Base-by-base conservation (phyloP, 2,329 filamentous ascomycete genomes). In the Fusarium sp. region DNA sequence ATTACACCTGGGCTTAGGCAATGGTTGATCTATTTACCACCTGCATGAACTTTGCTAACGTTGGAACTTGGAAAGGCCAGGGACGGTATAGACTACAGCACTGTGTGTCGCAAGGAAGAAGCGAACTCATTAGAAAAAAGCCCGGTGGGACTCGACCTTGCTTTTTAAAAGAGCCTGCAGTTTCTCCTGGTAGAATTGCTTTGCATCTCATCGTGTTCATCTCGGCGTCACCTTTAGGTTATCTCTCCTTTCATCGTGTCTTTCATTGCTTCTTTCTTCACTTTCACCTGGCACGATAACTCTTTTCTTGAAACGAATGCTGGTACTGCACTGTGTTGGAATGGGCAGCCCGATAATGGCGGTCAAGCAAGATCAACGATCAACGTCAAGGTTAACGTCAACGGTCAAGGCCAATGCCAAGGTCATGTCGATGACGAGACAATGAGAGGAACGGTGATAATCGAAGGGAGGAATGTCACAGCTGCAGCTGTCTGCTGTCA, bases 181-280 rank as follows among this genome's bases (percentile, higher is more conserved):
- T 49, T 68, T 38, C 47, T 63, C 57, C 43, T 68, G 47, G 40
- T 15, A 47, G 66, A 47, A 40, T 70, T 70, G 68, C 68, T 71
- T 71, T 58, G 58, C 52, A 55, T 65, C 22, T n/a, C 34, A 38
- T 38, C 34, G 34, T 38, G 34, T 7, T 38, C 34, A 10, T 38
- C 18, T 67, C 56, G 44, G 51, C 27, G 44, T 61, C 51, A 60
- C 49, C 55, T 55, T 43, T 34, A 11, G 25, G 29, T 29, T 16
- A 10, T 40, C 49, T 51, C 30, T 32, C 22, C 24, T 16, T 38
- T 27, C 20, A 38, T 47, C 53, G 52, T 63, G 57, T 38, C 22
- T 24, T 44, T 15, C 16, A 52, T 71, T 52, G 44, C 44, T 40
- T 58, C 29, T 11, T 38, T n/a, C 47, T 22, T 51, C 47, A 38